Percentiles rank a stretch among this genome's conserved stretches.
Evolutionary conservation across 176 grass and related monocot genomes (phyloP).

Genomic region (Chloris gayana): DNA sequence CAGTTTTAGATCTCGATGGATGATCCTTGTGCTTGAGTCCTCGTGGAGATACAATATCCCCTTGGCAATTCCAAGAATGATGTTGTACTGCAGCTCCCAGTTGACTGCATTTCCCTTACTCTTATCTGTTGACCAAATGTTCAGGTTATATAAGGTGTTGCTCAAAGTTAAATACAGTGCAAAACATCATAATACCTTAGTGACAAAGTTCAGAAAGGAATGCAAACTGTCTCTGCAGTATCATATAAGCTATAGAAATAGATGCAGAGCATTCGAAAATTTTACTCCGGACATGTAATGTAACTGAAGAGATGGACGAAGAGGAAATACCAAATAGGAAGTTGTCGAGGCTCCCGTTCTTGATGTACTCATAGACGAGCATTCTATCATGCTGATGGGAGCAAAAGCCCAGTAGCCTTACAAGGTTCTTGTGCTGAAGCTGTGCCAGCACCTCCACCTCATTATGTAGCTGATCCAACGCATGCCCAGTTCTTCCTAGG

Average conservation of each 20-base stretch:
- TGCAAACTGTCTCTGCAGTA: no score
- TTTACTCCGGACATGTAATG: background rate
- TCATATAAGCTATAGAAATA: no score
- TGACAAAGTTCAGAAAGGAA: no score
- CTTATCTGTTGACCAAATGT: constrained; percentile 14
- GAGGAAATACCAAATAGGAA: constrained; percentile 42
- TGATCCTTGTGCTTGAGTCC: constrained; percentile 49
- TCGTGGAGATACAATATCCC: constrained; percentile 62
- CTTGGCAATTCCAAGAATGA: constrained; percentile 57
- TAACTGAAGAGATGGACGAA: background rate
- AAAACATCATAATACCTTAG: background rate
- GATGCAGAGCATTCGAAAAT: no score
- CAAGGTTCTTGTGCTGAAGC: constrained; percentile 69
- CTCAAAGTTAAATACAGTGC: background rate
- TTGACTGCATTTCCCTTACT: background rate
- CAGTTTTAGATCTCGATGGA: constrained; percentile 53
- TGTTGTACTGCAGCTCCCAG: constrained; percentile 41
- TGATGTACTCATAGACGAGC: constrained; percentile 45
- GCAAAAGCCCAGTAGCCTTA: constrained; percentile 50
- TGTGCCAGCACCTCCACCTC: constrained; percentile 42
- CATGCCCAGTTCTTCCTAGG: constrained; percentile 18
- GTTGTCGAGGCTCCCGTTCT: constrained; percentile 47
- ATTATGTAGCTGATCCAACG: constrained; percentile 42
- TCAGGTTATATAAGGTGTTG: background rate
- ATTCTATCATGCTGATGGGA: constrained; percentile 29